These are phyloP conservation scores for Bipolaris sorokiniana DNA, from an alignment of 2,329 filamentous ascomycete species.

Conservation along the genomic window DNA sequence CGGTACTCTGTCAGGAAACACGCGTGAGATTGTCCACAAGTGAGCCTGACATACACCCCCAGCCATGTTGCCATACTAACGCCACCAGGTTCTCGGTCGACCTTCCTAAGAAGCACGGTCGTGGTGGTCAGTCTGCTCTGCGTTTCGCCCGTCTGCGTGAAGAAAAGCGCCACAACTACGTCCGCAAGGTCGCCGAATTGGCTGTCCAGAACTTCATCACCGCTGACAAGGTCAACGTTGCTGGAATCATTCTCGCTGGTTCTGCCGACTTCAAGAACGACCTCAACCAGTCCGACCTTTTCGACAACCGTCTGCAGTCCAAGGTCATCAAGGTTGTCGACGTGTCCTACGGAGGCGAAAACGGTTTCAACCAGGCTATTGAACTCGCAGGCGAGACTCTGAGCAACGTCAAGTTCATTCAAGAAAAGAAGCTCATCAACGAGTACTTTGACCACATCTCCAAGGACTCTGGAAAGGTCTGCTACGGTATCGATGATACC, in stretches of 20 bases:
- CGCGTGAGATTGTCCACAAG: conserved; percentile 94
- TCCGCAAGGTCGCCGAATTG: conserved; percentile 96
- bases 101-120: conserved; percentile 99
- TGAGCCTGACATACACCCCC: conserved; percentile 15
- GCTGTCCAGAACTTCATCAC: conserved; percentile 99
- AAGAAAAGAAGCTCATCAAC: conserved; percentile 99
- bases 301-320: conserved; percentile 84
- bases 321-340: conserved; percentile 99
- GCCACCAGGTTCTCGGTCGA: conserved; percentile 78
- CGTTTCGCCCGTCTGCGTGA: conserved; percentile 99
- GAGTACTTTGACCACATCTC: conserved; percentile 99
- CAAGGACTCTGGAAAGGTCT: conserved; percentile 94
- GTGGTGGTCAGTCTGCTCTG: conserved; percentile 98
- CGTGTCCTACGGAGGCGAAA: conserved; percentile 98
- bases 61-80: neutral
- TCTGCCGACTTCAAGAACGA: conserved; percentile 99
- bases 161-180: conserved; percentile 99
- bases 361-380: conserved; percentile 99
- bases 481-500: conserved; percentile 97
- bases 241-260: conserved; percentile 91
- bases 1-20: conserved; percentile 95
- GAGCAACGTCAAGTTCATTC: conserved; percentile 99
- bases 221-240: conserved; percentile 97
- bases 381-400: conserved; percentile 94
- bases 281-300: conserved; percentile 95